Evolutionary conservation across 2,329 filamentous ascomycete genomes (phyloP).

Genomic region (Fusarium floridanum): DNA sequence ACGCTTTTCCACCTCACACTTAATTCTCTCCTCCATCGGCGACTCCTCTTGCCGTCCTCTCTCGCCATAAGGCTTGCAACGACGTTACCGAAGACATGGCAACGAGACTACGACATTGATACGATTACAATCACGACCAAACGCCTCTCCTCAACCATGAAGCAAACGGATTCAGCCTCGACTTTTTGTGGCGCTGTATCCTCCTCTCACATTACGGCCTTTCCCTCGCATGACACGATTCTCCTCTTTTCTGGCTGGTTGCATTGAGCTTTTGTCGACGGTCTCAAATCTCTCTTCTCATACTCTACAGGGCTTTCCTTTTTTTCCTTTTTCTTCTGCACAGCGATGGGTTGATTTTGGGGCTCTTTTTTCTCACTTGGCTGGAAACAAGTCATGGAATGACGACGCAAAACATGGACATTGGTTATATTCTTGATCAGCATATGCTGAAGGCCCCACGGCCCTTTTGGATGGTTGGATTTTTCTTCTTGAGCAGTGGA

Average conservation of each 20-base stretch:
- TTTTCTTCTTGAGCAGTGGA: constrained; percentile 19
- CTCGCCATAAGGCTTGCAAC: constrained; percentile 36
- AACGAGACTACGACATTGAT: constrained; percentile 45
- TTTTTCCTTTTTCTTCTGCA: constrained; percentile 35
- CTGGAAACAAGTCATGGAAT: constrained; percentile 31
- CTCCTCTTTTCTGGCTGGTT: constrained; percentile 14
- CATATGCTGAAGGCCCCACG: constrained; percentile 46
- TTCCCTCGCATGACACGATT: background rate
- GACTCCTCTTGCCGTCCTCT: constrained; percentile 18
- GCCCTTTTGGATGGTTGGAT: constrained; percentile 36
- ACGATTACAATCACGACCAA: constrained; percentile 34
- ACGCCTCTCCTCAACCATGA: constrained; percentile 22
- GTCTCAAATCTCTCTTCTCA: constrained; percentile 29
- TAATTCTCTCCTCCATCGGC: constrained; percentile 18
- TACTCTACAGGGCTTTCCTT: constrained; percentile 15
- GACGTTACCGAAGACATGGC: constrained; percentile 51
- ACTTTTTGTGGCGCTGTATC: constrained; percentile 1
- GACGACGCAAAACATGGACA: constrained; percentile 24
- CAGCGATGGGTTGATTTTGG: constrained; percentile 41
- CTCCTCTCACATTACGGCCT: constrained; percentile 27
- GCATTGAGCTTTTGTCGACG: constrained; percentile 25
- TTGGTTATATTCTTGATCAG: constrained; percentile 43
- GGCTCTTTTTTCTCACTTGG: constrained; percentile 29
- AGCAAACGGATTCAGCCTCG: constrained; percentile 4
- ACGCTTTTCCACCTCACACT: constrained; percentile 14